Evolutionary conservation across 768 basidiomycete species (phyloP).

Genomic region (Neoboletus brunneissimus): DNA sequence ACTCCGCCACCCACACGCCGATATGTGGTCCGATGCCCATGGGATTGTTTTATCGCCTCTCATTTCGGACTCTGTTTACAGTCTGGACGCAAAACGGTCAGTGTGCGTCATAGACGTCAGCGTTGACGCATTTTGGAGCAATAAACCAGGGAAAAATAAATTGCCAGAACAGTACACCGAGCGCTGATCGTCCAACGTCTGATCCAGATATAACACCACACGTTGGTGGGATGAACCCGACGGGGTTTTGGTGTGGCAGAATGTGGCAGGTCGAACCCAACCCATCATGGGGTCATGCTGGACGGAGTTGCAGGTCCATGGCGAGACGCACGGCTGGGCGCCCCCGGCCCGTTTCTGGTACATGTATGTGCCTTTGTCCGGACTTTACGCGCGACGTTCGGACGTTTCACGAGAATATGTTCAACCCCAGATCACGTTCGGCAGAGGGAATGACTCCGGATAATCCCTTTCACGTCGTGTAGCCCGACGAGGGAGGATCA

Average conservation of each 20-base stretch:
- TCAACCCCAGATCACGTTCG: not conserved
- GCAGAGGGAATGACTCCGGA: not conserved
- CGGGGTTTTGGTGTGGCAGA: not conserved
- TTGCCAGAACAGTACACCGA: slow-evolving; percentile 3
- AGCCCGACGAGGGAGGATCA: not conserved
- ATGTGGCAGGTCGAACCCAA: not conserved
- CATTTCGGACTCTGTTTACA: slow-evolving; percentile 21
- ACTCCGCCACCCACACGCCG: slow-evolving; percentile 4
- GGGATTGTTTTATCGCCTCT: not conserved
- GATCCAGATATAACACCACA: slow-evolving; percentile 13
- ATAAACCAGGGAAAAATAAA: not conserved
- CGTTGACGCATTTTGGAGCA: not conserved
- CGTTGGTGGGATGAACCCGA: not conserved
- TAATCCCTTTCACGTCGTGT: slow-evolving; percentile 13
- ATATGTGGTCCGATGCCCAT: not conserved
- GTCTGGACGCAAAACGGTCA: not conserved
- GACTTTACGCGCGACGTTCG: slow-evolving; percentile 20
- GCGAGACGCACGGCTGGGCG: not conserved
- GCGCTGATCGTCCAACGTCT: slow-evolving; percentile 16
- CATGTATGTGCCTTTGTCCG: not conserved
- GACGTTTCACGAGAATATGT: slow-evolving; percentile 20
- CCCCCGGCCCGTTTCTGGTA: not conserved
- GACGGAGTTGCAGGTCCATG: not conserved
- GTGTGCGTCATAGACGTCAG: not conserved
- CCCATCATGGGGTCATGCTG: not conserved